Base-by-base conservation (phyloP, 768 basidiomycete species). In the Mycena sanguinolenta region DNA sequence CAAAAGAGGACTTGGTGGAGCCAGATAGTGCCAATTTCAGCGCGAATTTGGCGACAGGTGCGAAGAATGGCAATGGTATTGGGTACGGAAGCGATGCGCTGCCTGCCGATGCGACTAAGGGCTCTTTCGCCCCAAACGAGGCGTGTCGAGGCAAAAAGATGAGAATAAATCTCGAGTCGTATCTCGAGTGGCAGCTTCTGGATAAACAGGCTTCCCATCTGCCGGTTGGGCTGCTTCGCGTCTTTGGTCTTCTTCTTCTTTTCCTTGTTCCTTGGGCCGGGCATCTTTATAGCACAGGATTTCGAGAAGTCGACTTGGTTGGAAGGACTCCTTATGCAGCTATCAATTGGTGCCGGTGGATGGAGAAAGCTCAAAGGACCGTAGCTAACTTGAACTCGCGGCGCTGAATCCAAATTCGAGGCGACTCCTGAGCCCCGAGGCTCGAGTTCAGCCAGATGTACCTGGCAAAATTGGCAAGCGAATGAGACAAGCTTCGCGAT, bases 1-100 rank as follows among this genome's bases (percentile, higher is more conserved):
- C 14, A 12, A 28, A 65, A 58, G 21, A 57, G 55, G 23, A 65
- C 44, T 28, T 65, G 64, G n/a, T 65, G 64, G 25, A 65, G 42
- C 64, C 64, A 65, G 21, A 28, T 65, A 9, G 21, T 46, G 2
- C 55, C 42, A 8, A 49, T 53, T 46, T 65, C 64, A 8, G 32
- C 55, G 42, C 23, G 54, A 28, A 54, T 36, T n/a, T 39, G 50
- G 23, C 30, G 50, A n/a, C 62, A 65, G 38, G 63, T 65, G 28
- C 64, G 64, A 21, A 65, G 64, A 19, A 65, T 19, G 2, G 64
- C 27, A 23, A 65, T 53, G 9, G 53, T 25, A 28, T 65, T 57
- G 28, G 64, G 64, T 2, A 34, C 64, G 5, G 54, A 49, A 23
- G 30, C 19, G 16, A 57, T 65, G 9, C 28, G 30, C 32, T 13